phyloP scores from a whole-genome alignment of 2,329 filamentous ascomycete species.

The Colletotrichum sp. region DNA sequence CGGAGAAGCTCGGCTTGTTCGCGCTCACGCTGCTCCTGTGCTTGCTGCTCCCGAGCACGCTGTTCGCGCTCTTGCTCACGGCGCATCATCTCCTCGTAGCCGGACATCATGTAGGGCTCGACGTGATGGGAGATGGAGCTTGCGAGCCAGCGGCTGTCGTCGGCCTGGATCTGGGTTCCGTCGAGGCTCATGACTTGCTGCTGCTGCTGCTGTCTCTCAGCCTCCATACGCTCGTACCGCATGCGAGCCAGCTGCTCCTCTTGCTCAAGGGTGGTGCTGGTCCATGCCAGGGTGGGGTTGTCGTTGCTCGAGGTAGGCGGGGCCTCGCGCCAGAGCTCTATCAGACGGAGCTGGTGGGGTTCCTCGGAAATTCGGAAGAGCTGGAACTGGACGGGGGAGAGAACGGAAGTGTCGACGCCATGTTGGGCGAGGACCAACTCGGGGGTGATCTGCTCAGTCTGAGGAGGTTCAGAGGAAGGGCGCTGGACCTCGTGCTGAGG shows the following conservation, averaged over 20 bases:
- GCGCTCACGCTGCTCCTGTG: slow-evolving; percentile 33
- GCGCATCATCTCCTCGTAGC: slow-evolving; percentile 75
- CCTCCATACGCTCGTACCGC: slow-evolving; percentile 59
- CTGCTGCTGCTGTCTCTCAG: slow-evolving; percentile 39
- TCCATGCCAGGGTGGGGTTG: slow-evolving; percentile 59
- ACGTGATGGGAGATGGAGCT: slow-evolving; percentile 47
- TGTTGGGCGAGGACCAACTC: slow-evolving; percentile 67
- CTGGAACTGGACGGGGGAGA: slow-evolving; percentile 77
- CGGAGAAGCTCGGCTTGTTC: slow-evolving; percentile 32
- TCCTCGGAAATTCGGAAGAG: slow-evolving; percentile 79
- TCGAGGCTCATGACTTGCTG: slow-evolving; percentile 57
- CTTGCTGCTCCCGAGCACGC: slow-evolving; percentile 54
- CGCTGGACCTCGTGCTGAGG: slow-evolving; percentile 40
- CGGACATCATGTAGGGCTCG: slow-evolving; percentile 85
- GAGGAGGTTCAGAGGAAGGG: slow-evolving; percentile 56
- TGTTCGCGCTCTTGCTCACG: slow-evolving; percentile 60
- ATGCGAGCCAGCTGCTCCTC: slow-evolving; percentile 64
- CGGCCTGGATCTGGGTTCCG: slow-evolving; percentile 55
- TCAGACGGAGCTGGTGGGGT: slow-evolving; percentile 74
- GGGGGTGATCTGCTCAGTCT: slow-evolving; percentile 53
- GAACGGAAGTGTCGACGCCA: slow-evolving; percentile 71
- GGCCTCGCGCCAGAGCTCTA: slow-evolving; percentile 86
- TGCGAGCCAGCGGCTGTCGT: slow-evolving; percentile 58
- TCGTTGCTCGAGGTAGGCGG: slow-evolving; percentile 67
- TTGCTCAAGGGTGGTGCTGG: slow-evolving; percentile 58